Base-by-base conservation (phyloP, 2,329 filamentous ascomycete species). In the Cercospora nicotianae region DNA sequence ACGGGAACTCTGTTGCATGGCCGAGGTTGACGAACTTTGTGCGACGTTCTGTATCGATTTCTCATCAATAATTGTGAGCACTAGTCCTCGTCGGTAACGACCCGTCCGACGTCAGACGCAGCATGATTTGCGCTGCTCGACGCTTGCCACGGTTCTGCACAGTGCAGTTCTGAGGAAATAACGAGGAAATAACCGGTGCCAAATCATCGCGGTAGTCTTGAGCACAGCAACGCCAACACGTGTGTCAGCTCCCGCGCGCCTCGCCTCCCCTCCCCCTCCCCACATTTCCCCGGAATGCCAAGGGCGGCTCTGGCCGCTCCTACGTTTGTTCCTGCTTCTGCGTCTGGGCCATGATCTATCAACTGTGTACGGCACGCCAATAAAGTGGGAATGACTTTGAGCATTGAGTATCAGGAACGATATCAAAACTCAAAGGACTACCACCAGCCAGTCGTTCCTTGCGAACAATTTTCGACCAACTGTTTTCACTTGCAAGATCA, bases 21-120 rank as follows among this genome's bases (percentile, higher is more conserved):
- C 63, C 63, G 62, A 64, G 62, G 62, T 64, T 48, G 33, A 60
- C 6, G 33, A 10, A 36, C 20, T 23, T 60, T 20, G 57, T 60
- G 30, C 30, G n/a, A 60, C 18, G 48, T 26, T n/a, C 48, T 53
- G 48, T 23, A 7, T 53, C 23, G 12, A 53, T 55, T 55, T 55
- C 23, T 55, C 23, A 28, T 16, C 23, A 55, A 55, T 28, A 55
- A 55, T 28, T 55, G 23, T 55, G 23, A 28, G 48, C 45, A 48
- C 48, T 26, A 53, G 18, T 53, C 18, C 23, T 5, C 12, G 48
- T 16, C 48, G 48, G 20, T 30, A 13, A 55, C 12, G 12, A 28
- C 26, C 23, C 23, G 23, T 30, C 5, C 12, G 13, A 28, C 23
- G 23, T 16, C 48, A 26, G 13, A 8, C 3, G 12, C 23, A 28